These are phyloP conservation scores for Pestalotiopsis sp. DNA, from an alignment of 2,329 filamentous ascomycete species.

Conservation along the genomic window DNA sequence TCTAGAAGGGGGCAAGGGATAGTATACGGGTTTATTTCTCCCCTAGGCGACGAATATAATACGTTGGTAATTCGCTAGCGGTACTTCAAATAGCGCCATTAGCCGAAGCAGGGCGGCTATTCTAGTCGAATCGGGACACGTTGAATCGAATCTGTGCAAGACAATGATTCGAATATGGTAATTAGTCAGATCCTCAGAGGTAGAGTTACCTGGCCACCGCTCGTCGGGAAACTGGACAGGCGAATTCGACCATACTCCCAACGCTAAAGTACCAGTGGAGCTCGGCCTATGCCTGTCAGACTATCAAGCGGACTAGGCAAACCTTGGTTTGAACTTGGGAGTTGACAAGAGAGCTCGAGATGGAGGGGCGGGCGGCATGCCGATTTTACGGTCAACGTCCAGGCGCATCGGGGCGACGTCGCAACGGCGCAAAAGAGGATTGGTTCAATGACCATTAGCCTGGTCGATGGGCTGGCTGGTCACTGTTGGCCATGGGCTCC, in stretches of 20 bases:
- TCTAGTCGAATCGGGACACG: too few relatives aligned
- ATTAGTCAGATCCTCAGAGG: background rate
- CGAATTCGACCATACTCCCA: background rate
- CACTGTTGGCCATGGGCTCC: background rate
- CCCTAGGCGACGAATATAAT: too few relatives aligned
- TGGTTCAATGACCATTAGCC: background rate
- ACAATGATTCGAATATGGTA: background rate
- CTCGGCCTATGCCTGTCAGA: background rate
- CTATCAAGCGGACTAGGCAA: background rate
- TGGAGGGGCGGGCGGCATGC: background rate
- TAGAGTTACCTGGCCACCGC: background rate
- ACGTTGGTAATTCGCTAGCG: too few relatives aligned
- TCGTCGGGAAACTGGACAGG: background rate
- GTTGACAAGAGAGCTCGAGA: background rate
- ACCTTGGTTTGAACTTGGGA: background rate
- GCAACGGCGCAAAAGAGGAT: background rate
- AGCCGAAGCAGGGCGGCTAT: too few relatives aligned
- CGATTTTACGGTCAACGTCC: background rate
- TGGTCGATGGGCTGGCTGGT: background rate
- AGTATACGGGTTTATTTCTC: too few relatives aligned
- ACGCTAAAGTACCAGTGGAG: background rate
- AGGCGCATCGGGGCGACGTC: background rate
- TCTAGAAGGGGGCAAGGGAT: too few relatives aligned
- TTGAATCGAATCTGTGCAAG: background rate
- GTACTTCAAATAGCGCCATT: too few relatives aligned